Conservation (phyloP, 176 grass and related monocot species). For the Alloteropsis semialata region DNA sequence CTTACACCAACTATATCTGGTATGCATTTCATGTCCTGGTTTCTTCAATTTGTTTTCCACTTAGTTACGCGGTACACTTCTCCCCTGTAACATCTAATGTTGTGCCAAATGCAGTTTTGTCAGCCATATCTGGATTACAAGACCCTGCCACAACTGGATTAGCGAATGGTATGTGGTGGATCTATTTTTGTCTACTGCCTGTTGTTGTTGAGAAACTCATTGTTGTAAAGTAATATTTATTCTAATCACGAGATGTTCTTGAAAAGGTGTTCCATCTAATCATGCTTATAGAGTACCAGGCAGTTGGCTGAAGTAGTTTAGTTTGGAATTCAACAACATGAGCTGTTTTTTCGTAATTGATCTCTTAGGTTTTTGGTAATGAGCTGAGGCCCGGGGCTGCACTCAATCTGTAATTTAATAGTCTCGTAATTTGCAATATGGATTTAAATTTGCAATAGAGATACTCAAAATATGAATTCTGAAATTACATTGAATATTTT, state of each 20-base stretch:
- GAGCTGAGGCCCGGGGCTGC: not conserved
- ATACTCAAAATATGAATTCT: not conserved
- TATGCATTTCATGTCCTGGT: slow-evolving; percentile 23
- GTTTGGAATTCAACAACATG: not conserved
- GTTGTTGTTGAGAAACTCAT: not conserved
- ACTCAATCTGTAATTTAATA: not conserved
- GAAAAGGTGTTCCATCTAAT: slow-evolving; percentile 3
- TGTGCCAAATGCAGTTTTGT: slow-evolving; percentile 49
- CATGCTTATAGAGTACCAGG: not conserved
- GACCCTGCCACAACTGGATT: slow-evolving; percentile 24
- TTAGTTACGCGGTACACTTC: not conserved
- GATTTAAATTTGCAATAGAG: not conserved
- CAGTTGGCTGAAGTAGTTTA: slow-evolving; percentile 11
- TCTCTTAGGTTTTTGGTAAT: slow-evolving; percentile 11
- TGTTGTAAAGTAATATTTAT: not conserved
- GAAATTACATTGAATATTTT: not conserved
- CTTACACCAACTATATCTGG: slow-evolving; percentile 64
- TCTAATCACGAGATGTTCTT: not conserved
- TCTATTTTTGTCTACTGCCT: not conserved
- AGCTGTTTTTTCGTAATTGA: slow-evolving; percentile 1
- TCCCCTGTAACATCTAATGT: not conserved
- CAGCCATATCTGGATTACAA: slow-evolving; percentile 57
- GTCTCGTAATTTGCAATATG: not conserved
- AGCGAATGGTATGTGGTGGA: slow-evolving; percentile 31
- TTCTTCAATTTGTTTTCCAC: not conserved